Percentiles rank a stretch among this genome's conserved stretches.
These are phyloP conservation scores for Flaveria sonorensis DNA, from an alignment of 129 eudicot genomes.

Conservation along the genomic window DNA sequence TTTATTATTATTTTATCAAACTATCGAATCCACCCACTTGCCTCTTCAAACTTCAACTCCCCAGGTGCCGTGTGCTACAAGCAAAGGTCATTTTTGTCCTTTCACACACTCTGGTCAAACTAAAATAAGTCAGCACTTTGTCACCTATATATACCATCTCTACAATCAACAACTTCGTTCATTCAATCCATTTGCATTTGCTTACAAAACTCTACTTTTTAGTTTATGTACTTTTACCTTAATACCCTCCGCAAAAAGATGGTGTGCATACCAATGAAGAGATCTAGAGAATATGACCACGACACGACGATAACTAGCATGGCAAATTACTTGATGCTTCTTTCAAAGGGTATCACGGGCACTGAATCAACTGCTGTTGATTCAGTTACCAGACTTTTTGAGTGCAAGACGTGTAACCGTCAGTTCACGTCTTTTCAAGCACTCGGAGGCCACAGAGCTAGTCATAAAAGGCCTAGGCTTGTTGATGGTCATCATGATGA, in stretches of 20 bases:
- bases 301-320: slow-evolving; percentile 45
- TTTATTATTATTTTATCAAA: not conserved
- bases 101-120: slow-evolving; percentile 40
- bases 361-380: slow-evolving; percentile 12
- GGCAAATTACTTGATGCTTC: slow-evolving; percentile 68
- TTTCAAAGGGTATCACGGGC: slow-evolving; percentile 40
- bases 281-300: slow-evolving; percentile 50
- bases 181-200: slow-evolving; percentile 36
- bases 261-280: slow-evolving; percentile 47
- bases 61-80: slow-evolving; percentile 24
- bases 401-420: slow-evolving; percentile 85
- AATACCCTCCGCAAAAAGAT: slow-evolving; percentile 19
- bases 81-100: slow-evolving; percentile 36
- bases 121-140: slow-evolving; percentile 38
- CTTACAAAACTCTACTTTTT: slow-evolving; percentile 35
- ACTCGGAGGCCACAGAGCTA: slow-evolving; percentile 92
- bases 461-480: slow-evolving; percentile 80
- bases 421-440: slow-evolving; percentile 89
- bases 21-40: slow-evolving; percentile 20
- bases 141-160: slow-evolving; percentile 39
- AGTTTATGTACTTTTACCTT: slow-evolving; percentile 5
- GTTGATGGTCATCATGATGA: slow-evolving; percentile 30
- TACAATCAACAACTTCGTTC: slow-evolving; percentile 18
- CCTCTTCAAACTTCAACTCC: slow-evolving; percentile 34
- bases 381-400: slow-evolving; percentile 46